A percentile compares a stretch with the other conserved stretches of the same genome.
phyloP scores from a whole-genome alignment of 2,329 filamentous ascomycete species.

The Penicillium sp. region DNA sequence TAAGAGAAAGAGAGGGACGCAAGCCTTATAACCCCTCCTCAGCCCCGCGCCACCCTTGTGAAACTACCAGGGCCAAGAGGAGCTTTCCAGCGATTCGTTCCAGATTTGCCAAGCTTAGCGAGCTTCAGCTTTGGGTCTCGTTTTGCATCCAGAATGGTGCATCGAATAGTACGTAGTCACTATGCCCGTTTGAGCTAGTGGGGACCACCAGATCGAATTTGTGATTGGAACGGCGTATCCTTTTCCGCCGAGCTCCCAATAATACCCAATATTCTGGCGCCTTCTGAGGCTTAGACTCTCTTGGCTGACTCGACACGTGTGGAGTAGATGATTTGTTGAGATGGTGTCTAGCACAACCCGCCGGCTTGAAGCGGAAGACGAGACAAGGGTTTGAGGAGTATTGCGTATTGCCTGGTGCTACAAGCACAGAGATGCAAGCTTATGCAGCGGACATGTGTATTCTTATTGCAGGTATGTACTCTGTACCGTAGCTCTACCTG shows the following conservation, averaged over 20 bases:
- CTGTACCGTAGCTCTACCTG: background rate
- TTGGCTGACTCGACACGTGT: background rate
- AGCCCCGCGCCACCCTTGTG: slow-evolving; percentile 2
- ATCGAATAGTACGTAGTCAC: background rate
- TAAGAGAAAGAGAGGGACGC: background rate
- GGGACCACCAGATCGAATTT: background rate
- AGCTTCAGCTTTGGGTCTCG: background rate
- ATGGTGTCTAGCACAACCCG: background rate
- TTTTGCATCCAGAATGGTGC: background rate
- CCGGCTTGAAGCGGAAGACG: background rate
- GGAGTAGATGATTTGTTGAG: background rate
- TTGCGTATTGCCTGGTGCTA: background rate
- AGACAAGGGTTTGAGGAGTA: background rate
- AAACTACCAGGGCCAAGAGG: background rate
- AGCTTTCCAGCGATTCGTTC: background rate
- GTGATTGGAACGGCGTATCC: background rate
- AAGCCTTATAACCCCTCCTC: slow-evolving; percentile 4
- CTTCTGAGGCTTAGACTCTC: background rate
- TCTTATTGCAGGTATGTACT: background rate
- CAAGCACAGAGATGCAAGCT: background rate
- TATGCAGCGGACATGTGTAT: background rate
- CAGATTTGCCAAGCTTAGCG: slow-evolving; percentile 2
- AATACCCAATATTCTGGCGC: background rate
- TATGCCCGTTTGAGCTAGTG: slow-evolving; percentile 1
- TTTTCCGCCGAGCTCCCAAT: background rate